Conservation (phyloP, 495 filamentous ascomycete genomes). For the Penicillium cataractarum region DNA sequence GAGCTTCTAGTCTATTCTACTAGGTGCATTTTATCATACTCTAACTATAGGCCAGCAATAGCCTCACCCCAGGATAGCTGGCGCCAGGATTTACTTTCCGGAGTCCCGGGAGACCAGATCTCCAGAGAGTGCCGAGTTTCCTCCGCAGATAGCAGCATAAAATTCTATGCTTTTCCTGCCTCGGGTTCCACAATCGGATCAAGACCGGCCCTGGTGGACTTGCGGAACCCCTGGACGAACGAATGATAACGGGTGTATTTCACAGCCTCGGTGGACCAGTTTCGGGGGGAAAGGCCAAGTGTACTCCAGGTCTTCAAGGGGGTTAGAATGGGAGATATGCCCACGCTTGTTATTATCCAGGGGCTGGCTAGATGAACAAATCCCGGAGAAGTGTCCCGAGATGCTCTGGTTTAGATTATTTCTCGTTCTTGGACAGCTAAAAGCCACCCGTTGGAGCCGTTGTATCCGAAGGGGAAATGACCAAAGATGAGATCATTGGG, state of each 20-base stretch:
- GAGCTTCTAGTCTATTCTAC: neutral
- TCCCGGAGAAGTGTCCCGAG: too few species aligned
- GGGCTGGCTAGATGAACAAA: neutral
- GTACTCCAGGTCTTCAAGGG: conserved; percentile 18
- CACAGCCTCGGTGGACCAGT: conserved; percentile 28
- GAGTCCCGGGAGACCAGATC: neutral
- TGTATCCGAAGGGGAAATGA: conserved; percentile 19
- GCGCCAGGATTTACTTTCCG: neutral
- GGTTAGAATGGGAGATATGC: neutral
- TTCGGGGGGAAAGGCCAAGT: conserved; percentile 3
- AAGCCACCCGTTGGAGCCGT: conserved; percentile 7
- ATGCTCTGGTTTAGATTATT: too few species aligned
- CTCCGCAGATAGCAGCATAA: conserved; percentile 1
- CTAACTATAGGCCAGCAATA: neutral
- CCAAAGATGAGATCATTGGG: conserved; percentile 28
- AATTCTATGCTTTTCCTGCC: neutral
- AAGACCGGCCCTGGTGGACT: conserved; percentile 4
- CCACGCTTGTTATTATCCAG: neutral
- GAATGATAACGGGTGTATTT: conserved; percentile 31
- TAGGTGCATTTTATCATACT: neutral
- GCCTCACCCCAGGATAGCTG: neutral
- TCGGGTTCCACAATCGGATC: conserved; percentile 20
- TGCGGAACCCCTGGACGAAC: conserved; percentile 7
- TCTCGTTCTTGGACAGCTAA: neutral
- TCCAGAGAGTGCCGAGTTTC: neutral